Evolutionary conservation across 495 filamentous ascomycete species (phyloP).

Genomic region (Aspergillus olivimuriae): DNA sequence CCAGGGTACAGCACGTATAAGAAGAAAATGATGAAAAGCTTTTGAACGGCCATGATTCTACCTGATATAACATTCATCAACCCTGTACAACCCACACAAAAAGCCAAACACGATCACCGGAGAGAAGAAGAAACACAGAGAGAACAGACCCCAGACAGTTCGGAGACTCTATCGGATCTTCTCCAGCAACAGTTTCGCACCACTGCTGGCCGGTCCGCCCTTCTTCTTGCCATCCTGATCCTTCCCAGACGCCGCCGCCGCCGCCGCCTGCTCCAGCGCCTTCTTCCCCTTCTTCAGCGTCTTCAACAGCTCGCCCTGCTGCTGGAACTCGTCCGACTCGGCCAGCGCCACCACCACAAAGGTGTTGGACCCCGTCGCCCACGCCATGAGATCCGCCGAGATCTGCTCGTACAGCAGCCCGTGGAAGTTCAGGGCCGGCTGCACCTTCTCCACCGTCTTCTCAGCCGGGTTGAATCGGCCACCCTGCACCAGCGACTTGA

Average conservation of each 20-base stretch:
- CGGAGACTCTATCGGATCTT: slow-evolving; percentile 21
- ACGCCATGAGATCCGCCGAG: slow-evolving; percentile 65
- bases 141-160: neutral
- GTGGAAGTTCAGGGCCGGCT: slow-evolving; percentile 78
- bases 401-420: slow-evolving; percentile 70
- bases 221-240: slow-evolving; percentile 29
- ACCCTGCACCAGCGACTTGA: slow-evolving; percentile 82
- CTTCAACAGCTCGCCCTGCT: slow-evolving; percentile 57
- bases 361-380: slow-evolving; percentile 76
- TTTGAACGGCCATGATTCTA: no score
- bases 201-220: slow-evolving; percentile 33
- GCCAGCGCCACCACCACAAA: slow-evolving; percentile 77
- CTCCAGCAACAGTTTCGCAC: slow-evolving; percentile 38
- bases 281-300: slow-evolving; percentile 53
- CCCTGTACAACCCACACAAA: neutral
- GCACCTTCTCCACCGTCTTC: slow-evolving; percentile 60
- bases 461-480: slow-evolving; percentile 70
- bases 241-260: slow-evolving; percentile 23
- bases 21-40: no score
- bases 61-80: no score
- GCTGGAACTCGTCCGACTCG: slow-evolving; percentile 71
- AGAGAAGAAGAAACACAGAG: no score
- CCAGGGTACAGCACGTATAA: no score
- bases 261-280: slow-evolving; percentile 44
- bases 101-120: no score